These are phyloP conservation scores for Microcera coccophila DNA, from an alignment of 2,329 filamentous ascomycete genomes.

Conservation along the genomic window DNA sequence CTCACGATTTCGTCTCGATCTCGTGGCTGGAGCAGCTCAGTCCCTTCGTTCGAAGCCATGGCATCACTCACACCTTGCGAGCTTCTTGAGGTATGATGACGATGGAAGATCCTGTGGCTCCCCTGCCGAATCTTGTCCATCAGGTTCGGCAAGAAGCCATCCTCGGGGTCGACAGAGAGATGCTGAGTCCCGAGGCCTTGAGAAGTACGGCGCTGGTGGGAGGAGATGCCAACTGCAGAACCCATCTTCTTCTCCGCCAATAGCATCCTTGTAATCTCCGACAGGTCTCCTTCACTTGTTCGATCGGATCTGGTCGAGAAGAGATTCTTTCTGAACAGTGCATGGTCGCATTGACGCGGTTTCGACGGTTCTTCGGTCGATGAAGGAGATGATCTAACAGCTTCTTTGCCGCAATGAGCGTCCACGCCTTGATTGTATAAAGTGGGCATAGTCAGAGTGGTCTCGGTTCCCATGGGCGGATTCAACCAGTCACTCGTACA, in stretches of 20 bases:
- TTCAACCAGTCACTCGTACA: conserved; percentile 33
- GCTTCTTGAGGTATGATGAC: conserved; percentile 16
- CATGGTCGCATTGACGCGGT: conserved; percentile 10
- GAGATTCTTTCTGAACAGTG: conserved; percentile 23
- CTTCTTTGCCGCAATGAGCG: conserved; percentile 21
- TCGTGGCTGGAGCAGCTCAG: neutral
- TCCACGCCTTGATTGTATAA: conserved; percentile 32
- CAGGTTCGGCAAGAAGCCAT: conserved; percentile 22
- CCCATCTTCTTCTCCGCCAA: conserved; percentile 18
- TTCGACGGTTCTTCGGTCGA: conserved; percentile 12
- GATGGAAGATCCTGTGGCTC: conserved; percentile 23
- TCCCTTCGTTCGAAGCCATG: conserved; percentile 2
- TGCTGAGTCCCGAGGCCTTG: conserved; percentile 10
- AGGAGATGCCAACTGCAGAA: conserved; percentile 22
- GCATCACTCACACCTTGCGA: conserved; percentile 3
- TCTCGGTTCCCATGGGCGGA: conserved; percentile 18
- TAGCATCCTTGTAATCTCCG: neutral
- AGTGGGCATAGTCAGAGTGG: conserved; percentile 5
- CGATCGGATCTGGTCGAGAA: conserved; percentile 12
- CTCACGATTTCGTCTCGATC: conserved; percentile 22
- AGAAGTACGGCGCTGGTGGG: conserved; percentile 26
- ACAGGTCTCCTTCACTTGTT: conserved; percentile 1
- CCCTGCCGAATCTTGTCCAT: conserved; percentile 29
- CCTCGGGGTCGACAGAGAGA: conserved; percentile 7
- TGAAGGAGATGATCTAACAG: conserved; percentile 4